Percentiles rank a stretch among this genome's conserved stretches.
These are phyloP conservation scores for Neonectria neomacrospora DNA, from an alignment of 2,329 filamentous ascomycete genomes.

Conservation along the genomic window DNA sequence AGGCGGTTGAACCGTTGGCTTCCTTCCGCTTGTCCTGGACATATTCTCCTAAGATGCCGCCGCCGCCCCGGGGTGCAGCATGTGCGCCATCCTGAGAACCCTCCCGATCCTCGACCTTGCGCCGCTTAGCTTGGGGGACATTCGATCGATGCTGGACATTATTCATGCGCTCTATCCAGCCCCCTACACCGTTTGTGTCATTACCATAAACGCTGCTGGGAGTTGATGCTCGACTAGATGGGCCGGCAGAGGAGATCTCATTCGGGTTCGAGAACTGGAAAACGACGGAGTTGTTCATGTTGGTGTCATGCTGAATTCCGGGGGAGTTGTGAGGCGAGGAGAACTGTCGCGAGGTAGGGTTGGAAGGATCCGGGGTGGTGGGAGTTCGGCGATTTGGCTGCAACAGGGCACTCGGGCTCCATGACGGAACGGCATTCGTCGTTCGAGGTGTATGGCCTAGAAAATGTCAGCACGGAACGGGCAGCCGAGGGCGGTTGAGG, in stretches of 20 bases:
- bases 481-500: background rate
- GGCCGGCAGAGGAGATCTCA: constrained; percentile 48
- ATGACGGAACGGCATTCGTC: constrained; percentile 47
- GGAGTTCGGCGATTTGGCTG: constrained; percentile 51
- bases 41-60: constrained; percentile 72
- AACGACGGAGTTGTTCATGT: constrained; percentile 49
- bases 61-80: constrained; percentile 53
- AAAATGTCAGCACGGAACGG: constrained; percentile 21
- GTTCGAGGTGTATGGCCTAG: constrained; percentile 46
- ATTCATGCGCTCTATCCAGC: constrained; percentile 80
- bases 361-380: constrained; percentile 44
- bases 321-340: constrained; percentile 35
- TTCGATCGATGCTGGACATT: constrained; percentile 74
- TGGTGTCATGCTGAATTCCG: constrained; percentile 39
- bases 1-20: constrained; percentile 44
- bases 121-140: constrained; percentile 71
- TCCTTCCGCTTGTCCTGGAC: constrained; percentile 69
- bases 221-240: constrained; percentile 50
- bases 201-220: constrained; percentile 42
- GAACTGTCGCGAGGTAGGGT: constrained; percentile 41
- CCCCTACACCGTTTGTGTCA: constrained; percentile 58
- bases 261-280: constrained; percentile 57
- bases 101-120: constrained; percentile 64
- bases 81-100: constrained; percentile 53
- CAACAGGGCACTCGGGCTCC: constrained; percentile 56